A percentile compares a stretch with the other conserved stretches of the same genome.
Conservation (phyloP, 441 rosid genomes). For the Gossypium lobatum region DNA sequence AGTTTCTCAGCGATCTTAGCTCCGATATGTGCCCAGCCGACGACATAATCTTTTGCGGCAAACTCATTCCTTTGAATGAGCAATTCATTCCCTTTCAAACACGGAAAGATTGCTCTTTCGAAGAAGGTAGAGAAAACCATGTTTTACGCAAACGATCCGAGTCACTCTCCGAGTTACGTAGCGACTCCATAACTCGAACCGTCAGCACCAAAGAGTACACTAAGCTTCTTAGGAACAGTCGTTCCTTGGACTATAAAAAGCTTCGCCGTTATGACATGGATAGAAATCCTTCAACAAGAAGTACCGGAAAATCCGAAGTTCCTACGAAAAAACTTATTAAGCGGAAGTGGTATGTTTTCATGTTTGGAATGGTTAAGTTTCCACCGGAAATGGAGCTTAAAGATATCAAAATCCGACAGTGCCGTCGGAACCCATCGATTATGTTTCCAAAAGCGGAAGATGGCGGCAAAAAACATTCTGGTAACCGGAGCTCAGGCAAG, state of each 20-base stretch:
- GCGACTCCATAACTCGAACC: constrained; percentile 22
- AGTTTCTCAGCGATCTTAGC: constrained; percentile 44
- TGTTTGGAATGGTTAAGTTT: constrained; percentile 63
- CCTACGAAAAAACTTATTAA: constrained; percentile 22
- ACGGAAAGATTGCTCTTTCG: not conserved
- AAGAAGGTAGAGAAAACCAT: constrained; percentile 1
- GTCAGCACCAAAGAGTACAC: constrained; percentile 19
- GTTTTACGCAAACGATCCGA: constrained; percentile 44
- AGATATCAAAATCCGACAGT: constrained; percentile 70
- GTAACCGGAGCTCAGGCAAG: constrained; percentile 28
- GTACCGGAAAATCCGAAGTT: constrained; percentile 23
- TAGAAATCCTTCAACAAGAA: constrained; percentile 25
- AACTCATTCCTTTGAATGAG: constrained; percentile 50
- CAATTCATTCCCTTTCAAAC: constrained; percentile 14
- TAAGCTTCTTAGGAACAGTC: constrained; percentile 43
- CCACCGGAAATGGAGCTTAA: constrained; percentile 61
- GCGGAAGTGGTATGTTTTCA: constrained; percentile 62
- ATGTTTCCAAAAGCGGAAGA: constrained; percentile 31
- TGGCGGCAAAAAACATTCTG: constrained; percentile 14
- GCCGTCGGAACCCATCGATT: constrained; percentile 41
- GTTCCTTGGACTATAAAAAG: constrained; percentile 50
- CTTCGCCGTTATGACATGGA: constrained; percentile 26
- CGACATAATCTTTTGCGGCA: constrained; percentile 66
- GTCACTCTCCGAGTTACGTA: constrained; percentile 42
- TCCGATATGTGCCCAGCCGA: constrained; percentile 70